Evolutionary conservation across 331 rosid species (phyloP), one percentile per base, ranked within the genome.

Genomic region (Cydonia oblonga): DNA sequence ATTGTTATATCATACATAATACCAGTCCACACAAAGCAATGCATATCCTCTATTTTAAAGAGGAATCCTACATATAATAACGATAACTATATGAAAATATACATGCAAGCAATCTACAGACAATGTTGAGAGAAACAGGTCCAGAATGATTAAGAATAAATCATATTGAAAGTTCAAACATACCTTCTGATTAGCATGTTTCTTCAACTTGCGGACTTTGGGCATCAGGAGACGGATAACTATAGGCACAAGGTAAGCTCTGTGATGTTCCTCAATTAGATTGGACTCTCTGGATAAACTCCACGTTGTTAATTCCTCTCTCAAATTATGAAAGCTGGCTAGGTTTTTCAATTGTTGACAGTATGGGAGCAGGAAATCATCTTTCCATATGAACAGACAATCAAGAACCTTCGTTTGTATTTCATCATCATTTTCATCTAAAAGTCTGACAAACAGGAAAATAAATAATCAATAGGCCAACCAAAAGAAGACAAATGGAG

Each of bases 231-330:
- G 81, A 59, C 85, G 96, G 72, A 88, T 91, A 80, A 86, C 91
- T 56, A 91, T 9, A 38, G 97, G 97, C 72, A 93, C 84, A 59
- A 93, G 82, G 75, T 77, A 51, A 76, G 80, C 73, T 76, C 98
- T 83, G 84, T 93, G 96, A 44, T 82, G 72, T 66, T 86, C 91
- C 78, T 87, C 86, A 78, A 91, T 83, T 40, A 64, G 80, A 78
- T 73, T 77, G 49, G 91, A 84, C 82, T 91, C 96, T 78, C 81
- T 85, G 28, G 91, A 89, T 72, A 93, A 79, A 84, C 91, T 89
- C 98, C 98, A 93, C 35, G 88, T 89, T 29, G 96, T 86, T 77
- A 91, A 81, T 67, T 93, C 96, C 82, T 93, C 98, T 80, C 98
- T 87, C 53, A 86, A 79, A 68, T 79, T 82, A 82, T 77, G 82